phyloP scores from a whole-genome alignment of 192 early-diverging fungal genomes.

The Globomyces pollinis-pini region DNA sequence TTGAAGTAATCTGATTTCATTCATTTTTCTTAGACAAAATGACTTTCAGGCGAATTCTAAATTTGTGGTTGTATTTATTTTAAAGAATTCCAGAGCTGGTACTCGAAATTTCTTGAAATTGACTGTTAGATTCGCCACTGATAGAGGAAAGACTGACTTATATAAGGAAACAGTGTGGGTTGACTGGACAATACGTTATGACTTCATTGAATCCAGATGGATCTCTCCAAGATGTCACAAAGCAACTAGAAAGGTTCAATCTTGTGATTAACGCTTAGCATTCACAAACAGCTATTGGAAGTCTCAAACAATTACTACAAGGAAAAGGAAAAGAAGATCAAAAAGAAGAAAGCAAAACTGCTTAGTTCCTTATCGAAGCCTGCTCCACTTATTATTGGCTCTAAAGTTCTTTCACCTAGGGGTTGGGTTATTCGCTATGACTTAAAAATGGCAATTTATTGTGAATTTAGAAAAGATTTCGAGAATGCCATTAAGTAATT shows the following conservation, averaged over 20 bases:
- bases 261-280: constrained; percentile 23
- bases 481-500: constrained; percentile 37
- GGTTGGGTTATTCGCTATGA: constrained; percentile 81
- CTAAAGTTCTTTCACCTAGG: constrained; percentile 9
- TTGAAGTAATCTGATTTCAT: constrained; percentile 38
- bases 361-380: constrained; percentile 22
- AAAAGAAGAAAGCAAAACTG: constrained; percentile 61
- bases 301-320: constrained; percentile 65
- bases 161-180: constrained; percentile 57
- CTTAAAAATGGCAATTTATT: constrained; percentile 56
- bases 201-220: constrained; percentile 39
- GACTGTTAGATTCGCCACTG: constrained; percentile 45
- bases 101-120: no score
- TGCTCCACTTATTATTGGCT: neutral
- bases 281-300: constrained; percentile 63
- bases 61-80: constrained; percentile 63
- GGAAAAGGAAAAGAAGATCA: constrained; percentile 63
- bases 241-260: constrained; percentile 59
- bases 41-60: constrained; percentile 61
- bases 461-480: constrained; percentile 47
- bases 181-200: constrained; percentile 67
- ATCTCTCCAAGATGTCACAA: constrained; percentile 25
- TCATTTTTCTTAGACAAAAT: constrained; percentile 24
- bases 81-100: constrained; percentile 28
- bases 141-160: constrained; percentile 63